Percentiles rank a stretch among this genome's conserved stretches.
Conservation (phyloP, 2,329 filamentous ascomycete genomes). For the Aspergillus intermedius region DNA sequence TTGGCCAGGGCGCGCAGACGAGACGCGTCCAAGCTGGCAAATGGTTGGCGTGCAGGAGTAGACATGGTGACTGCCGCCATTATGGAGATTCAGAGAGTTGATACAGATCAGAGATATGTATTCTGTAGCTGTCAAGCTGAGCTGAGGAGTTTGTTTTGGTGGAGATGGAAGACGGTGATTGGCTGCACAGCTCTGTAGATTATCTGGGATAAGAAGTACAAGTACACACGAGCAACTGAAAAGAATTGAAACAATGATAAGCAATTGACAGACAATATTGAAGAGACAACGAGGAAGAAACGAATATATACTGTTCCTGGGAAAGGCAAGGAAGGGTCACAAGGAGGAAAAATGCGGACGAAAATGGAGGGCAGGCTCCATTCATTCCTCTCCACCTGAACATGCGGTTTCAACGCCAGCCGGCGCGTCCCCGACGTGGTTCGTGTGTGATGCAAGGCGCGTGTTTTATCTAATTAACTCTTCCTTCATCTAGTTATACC, state of each 20-base stretch:
- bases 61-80: constrained; percentile 32
- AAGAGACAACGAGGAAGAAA: not conserved
- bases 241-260: not conserved
- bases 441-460: not conserved
- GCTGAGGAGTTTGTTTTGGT: constrained; percentile 17
- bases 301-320: not conserved
- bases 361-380: not conserved
- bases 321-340: not conserved
- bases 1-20: constrained; percentile 26
- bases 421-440: not conserved
- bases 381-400: not conserved
- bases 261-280: not conserved
- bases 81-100: constrained; percentile 4
- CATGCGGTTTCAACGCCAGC: not conserved
- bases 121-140: not conserved
- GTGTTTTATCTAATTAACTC: not conserved
- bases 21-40: constrained; percentile 28
- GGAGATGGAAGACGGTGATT: not conserved
- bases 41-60: constrained; percentile 27
- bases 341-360: not conserved
- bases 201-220: not conserved
- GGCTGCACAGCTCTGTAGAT: too few relatives aligned
- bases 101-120: not conserved
- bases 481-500: too few relatives aligned
- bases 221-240: not conserved